These are phyloP conservation scores for Lindgomyces ingoldianus DNA, from an alignment of 495 filamentous ascomycete species.

Conservation along the genomic window DNA sequence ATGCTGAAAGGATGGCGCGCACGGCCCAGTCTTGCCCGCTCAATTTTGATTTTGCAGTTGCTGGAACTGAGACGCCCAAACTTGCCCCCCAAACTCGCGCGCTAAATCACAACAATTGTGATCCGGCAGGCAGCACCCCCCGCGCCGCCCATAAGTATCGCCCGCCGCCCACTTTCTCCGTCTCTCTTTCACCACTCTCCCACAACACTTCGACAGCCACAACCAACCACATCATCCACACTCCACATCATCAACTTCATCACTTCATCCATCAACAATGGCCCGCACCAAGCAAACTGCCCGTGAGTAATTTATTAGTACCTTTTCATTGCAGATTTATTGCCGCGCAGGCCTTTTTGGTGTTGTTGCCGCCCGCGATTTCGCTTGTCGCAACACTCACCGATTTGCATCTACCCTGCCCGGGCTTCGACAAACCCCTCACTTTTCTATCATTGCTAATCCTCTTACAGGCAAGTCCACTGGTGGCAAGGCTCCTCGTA, in stretches of 20 bases:
- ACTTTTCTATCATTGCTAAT: constrained; percentile 39
- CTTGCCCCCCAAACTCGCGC: constrained; percentile 19
- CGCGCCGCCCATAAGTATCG: constrained; percentile 34
- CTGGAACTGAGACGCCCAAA: constrained; percentile 16
- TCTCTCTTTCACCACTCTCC: constrained; percentile 52
- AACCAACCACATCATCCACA: constrained; percentile 27
- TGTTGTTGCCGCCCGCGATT: constrained; percentile 31
- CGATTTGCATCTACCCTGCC: constrained; percentile 25
- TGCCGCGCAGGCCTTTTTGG: background rate
- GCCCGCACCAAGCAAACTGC: constrained; percentile 99
- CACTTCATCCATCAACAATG: constrained; percentile 56
- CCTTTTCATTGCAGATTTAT: background rate
- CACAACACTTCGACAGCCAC: constrained; percentile 36
- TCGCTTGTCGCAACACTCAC: constrained; percentile 38
- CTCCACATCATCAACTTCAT: constrained; percentile 18
- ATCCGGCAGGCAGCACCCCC: constrained; percentile 24
- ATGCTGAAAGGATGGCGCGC: background rate
- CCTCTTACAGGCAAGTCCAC: constrained; percentile 50
- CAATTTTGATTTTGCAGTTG: constrained; percentile 21
- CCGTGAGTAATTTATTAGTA: constrained; percentile 61
- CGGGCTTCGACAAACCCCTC: too few species aligned
- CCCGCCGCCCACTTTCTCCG: constrained; percentile 47
- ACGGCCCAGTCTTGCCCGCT: background rate
- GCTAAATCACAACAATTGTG: constrained; percentile 30
- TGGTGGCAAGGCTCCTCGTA: constrained; percentile 40